phyloP scores from a whole-genome alignment of 345 rosid genomes.

The Lumnitzera littorea region DNA sequence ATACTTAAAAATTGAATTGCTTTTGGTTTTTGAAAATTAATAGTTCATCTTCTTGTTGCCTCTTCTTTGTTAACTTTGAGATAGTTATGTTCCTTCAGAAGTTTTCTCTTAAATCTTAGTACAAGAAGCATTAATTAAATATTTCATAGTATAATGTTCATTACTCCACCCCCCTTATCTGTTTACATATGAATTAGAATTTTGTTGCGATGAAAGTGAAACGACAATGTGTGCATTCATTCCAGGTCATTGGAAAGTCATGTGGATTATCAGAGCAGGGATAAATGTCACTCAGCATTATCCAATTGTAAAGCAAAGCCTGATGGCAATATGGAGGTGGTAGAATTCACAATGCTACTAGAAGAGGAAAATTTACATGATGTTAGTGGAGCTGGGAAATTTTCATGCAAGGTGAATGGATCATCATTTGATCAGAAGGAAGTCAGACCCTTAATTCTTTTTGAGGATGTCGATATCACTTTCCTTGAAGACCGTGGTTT shows the following conservation, averaged over 20 bases:
- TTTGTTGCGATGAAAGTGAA: no score
- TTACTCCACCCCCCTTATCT: no score
- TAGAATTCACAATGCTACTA: conserved; percentile 26
- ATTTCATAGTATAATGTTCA: no score
- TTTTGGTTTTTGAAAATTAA: no score
- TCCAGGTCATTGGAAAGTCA: conserved; percentile 60
- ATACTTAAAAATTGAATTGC: no score
- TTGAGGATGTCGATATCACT: conserved; percentile 86
- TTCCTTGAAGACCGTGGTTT: conserved; percentile 94
- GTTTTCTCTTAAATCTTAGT: no score
- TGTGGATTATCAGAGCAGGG: conserved; percentile 22
- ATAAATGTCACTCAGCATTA: conserved; percentile 12
- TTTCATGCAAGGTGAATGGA: conserved; percentile 18
- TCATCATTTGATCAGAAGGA: conserved; percentile 23
- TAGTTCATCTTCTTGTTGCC: no score
- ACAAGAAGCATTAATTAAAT: no score
- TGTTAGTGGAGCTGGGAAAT: conserved; percentile 22
- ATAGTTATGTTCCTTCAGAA: no score
- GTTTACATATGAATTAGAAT: no score
- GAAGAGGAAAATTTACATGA: conserved; percentile 24
- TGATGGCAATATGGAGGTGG: conserved; percentile 23
- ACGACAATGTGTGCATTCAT: conserved; percentile 3
- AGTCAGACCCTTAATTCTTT: conserved; percentile 66
- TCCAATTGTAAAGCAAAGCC: conserved; percentile 20
- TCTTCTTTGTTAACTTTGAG: no score